Base-by-base conservation (phyloP, 768 basidiomycete genomes). In the Fomitopsis pulvina region DNA sequence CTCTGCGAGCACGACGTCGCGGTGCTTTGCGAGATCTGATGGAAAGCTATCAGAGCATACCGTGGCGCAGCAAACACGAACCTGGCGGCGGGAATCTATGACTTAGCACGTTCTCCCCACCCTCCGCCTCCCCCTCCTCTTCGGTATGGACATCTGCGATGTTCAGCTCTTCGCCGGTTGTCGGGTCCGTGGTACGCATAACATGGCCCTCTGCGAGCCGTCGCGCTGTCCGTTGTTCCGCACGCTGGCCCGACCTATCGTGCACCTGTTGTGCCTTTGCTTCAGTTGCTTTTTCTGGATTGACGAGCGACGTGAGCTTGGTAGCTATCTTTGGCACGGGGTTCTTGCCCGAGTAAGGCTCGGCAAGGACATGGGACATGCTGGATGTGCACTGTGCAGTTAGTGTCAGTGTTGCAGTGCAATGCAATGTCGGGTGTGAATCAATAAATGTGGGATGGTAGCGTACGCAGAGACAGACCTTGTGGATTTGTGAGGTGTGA, bases 81-180 rank as follows among this genome's bases (percentile, higher is more conserved):
- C 66, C 59, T 26, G 63, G 65, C 14, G 60, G 60, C 0, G 66
- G 66, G 22, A 64, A 60, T n/a, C 53, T 52, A 16, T 54, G 58
- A 8, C 60, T 57, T 42, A 68, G 32, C 18, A 66, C 61, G 47
- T 68, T 68, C 40, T 62, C 52, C 18, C 34, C 34, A 16, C 65
- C 65, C 30, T 51, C 55, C 7, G 53, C 53, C 37, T 47, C 27
- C 20, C 52, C 39, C 30, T 64, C 57, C 6, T 52, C 52, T 5
- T 64, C 63, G 45, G 64, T 60, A 22, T 60, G 60, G 1, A 73
- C 71, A 29, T 61, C 60, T 2, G 74, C 73, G 52, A 75, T 75
- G 42, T 73, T 68, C 48, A 76, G 68, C 48, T 75, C 71, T 38
- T 66, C 67, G 5, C 75, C 76, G 4, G 77, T 78, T 22, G 68